Conservation (phyloP, 2,329 filamentous ascomycete species). For the Pseudocercospora cruenta region DNA sequence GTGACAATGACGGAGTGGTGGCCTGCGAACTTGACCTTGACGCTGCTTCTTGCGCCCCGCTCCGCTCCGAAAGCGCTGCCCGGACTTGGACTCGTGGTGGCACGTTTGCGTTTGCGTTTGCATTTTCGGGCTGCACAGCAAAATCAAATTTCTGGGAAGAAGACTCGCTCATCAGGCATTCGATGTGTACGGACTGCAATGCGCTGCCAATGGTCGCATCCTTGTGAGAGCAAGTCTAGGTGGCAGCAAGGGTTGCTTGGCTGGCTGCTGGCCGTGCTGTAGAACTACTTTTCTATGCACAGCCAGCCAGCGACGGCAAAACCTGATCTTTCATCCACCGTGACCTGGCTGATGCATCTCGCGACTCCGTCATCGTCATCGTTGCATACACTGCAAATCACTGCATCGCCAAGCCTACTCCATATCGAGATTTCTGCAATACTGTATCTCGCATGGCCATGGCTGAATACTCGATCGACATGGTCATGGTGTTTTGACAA, state of each 20-base stretch:
- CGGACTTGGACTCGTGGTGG: background rate
- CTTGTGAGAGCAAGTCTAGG: background rate
- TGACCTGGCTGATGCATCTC: background rate
- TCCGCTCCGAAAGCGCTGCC: background rate
- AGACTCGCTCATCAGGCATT: too few relatives aligned
- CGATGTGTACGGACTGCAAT: background rate
- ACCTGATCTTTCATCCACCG: too few relatives aligned
- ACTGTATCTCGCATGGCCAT: background rate
- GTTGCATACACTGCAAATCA: background rate
- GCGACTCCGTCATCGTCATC: background rate
- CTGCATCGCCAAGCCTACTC: background rate
- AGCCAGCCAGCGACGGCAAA: too few relatives aligned
- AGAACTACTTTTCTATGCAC: too few relatives aligned
- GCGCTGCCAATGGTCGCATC: background rate
- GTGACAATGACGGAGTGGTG: constrained; percentile 1
- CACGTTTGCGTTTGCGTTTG: background rate
- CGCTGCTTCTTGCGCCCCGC: background rate
- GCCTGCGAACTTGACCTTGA: too few relatives aligned
- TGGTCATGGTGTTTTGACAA: background rate
- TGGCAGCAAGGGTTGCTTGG: too few relatives aligned
- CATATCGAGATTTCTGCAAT: background rate
- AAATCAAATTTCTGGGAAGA: too few relatives aligned
- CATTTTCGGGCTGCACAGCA: too few relatives aligned
- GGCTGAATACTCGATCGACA: background rate
- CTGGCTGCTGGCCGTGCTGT: too few relatives aligned